A percentile compares a stretch with the other conserved stretches of the same genome.
phyloP scores from a whole-genome alignment of 768 basidiomycete genomes.

The Tubosaeta sp. region DNA sequence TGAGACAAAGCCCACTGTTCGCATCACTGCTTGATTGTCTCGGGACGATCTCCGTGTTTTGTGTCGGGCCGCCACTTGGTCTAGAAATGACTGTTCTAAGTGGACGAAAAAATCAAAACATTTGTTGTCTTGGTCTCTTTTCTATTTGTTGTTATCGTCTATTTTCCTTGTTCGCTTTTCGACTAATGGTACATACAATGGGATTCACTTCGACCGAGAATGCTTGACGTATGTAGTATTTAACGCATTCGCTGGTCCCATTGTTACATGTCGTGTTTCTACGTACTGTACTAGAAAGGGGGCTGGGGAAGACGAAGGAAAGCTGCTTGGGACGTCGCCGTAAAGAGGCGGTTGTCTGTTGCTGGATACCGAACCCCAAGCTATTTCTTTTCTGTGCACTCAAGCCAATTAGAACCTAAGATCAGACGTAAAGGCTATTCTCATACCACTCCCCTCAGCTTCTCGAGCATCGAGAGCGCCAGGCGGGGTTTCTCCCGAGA shows the following conservation, averaged over 20 bases:
- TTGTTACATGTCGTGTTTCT: slow-evolving; percentile 6
- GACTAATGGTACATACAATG: slow-evolving; percentile 13
- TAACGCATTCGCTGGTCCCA: slow-evolving; percentile 11
- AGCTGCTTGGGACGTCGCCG: slow-evolving; percentile 1
- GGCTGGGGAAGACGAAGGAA: slow-evolving; percentile 7
- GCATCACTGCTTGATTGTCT: slow-evolving; percentile 32
- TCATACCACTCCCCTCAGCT: too few relatives aligned
- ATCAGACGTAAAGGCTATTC: too few relatives aligned
- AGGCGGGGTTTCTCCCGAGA: too few relatives aligned
- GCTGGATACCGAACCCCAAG: too few relatives aligned
- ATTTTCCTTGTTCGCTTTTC: background rate
- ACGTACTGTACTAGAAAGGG: slow-evolving; percentile 19
- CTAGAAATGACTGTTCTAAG: slow-evolving; percentile 11
- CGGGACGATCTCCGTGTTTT: background rate
- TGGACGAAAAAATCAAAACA: slow-evolving; percentile 16
- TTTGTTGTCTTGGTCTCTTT: slow-evolving; percentile 13
- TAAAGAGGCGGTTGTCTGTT: too few relatives aligned
- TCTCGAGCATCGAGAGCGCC: too few relatives aligned
- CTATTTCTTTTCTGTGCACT: too few relatives aligned
- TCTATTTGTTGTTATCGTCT: slow-evolving; percentile 18
- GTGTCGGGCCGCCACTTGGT: background rate
- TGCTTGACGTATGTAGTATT: slow-evolving; percentile 15
- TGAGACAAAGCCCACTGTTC: slow-evolving; percentile 43
- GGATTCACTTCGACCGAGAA: slow-evolving; percentile 8
- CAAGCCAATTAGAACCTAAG: too few relatives aligned